Base-by-base conservation (phyloP, 306 rosid genomes). In the Cicer cuneatum region DNA sequence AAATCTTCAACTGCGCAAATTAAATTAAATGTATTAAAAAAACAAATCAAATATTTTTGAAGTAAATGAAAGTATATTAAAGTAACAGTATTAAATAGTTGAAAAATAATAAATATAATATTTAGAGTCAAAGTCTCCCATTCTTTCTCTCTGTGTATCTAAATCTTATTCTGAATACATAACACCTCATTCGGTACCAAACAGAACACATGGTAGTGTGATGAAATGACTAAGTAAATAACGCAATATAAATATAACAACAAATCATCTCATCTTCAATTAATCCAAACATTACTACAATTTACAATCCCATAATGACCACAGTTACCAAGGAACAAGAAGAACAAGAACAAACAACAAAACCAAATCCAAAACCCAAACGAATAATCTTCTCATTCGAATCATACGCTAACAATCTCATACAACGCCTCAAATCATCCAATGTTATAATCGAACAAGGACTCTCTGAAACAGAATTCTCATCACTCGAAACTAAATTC, bases 301-400 rank as follows among this genome's bases (percentile, higher is more conserved):
- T n/a, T 12, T 6, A 11, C 14, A 33, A 24, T 24, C 33, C 14
- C 7, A 37, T 14, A n/a, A 35, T 29, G 42, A 37, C 21, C 7
- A 60, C 45, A 12, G 8, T 19, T 21, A 35, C 13, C 24, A 1
- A 10, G 1, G 5, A 21, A 21, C 12, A 14, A 49, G 10, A 9
- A 56, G 29, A 35, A 14, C 5, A 11, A 13, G 7, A 21, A 1
- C 38, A 21, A 12, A 54, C 11, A 4, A 8, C 29, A 7, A 42
- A 68, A 16, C 43, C 80, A 1, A 35, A 48, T 0, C 38, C 38
- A 18, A 8, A 8, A 51, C 73, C 86, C 2, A 87, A 82, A 56
- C 86, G 80, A 13, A 86, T 77, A 13, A 84, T 84, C 87, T 94
- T 94, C 86, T 94, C 99, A 18, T 83, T 84, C 79, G 87, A 95